phyloP scores from a whole-genome alignment of 2,329 filamentous ascomycete species.

The Fusarium pilosicola region DNA sequence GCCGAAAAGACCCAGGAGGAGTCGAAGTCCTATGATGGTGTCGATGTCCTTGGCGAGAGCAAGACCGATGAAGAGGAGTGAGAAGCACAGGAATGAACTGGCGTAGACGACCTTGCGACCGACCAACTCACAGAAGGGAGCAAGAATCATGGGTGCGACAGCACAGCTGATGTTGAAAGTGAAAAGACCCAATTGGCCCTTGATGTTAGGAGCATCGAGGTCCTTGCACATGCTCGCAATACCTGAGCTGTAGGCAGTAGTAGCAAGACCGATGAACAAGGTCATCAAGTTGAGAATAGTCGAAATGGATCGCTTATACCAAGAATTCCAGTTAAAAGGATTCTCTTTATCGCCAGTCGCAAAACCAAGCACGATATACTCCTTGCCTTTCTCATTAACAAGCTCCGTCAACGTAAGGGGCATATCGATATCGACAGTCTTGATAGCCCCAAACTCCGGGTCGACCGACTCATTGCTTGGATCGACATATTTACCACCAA shows the following conservation, averaged over 20 bases:
- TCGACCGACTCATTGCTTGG: constrained; percentile 24
- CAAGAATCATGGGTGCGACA: constrained; percentile 32
- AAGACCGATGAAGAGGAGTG: constrained; percentile 33
- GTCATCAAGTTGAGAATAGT: constrained; percentile 40
- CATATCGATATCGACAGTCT: constrained; percentile 35
- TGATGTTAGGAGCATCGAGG: constrained; percentile 28
- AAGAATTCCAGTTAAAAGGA: constrained; percentile 39
- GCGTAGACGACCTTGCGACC: constrained; percentile 37
- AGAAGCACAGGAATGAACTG: constrained; percentile 33
- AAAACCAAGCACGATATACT: constrained; percentile 36
- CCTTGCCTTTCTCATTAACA: constrained; percentile 31
- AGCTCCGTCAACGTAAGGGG: constrained; percentile 33
- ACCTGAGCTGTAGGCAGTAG: constrained; percentile 36
- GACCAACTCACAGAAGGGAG: constrained; percentile 35
- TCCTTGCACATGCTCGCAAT: constrained; percentile 33
- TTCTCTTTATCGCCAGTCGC: constrained; percentile 38
- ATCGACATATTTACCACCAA: constrained; percentile 36
- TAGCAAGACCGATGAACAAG: constrained; percentile 36
- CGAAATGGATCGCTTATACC: constrained; percentile 38
- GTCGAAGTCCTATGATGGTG: constrained; percentile 36
- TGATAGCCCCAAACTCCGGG: constrained; percentile 31
- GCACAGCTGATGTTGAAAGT: constrained; percentile 40
- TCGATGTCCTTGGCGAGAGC: constrained; percentile 34
- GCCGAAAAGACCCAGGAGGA: constrained; percentile 36
- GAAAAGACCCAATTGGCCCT: constrained; percentile 36